Evolutionary conservation across 192 early-diverging fungal species (phyloP), one percentile per base, ranked within the genome.

Genomic region (Coemansia sp.): DNA sequence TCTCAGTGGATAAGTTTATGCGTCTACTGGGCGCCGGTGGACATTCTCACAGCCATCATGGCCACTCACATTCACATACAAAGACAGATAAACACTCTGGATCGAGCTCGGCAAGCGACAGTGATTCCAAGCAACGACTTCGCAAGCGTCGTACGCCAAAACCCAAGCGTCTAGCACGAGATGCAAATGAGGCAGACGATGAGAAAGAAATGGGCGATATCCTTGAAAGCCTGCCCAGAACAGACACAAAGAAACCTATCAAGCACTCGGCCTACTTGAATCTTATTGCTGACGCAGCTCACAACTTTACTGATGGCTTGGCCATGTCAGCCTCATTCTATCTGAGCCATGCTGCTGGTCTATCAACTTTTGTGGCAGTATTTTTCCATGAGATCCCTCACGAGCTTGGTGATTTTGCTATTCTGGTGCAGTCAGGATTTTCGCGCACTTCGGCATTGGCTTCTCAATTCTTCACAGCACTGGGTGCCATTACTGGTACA

Each of bases 311-410:
- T 5, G 92, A 94, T 59, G 92, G 92, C 4, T 74, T 94, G 34
- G 88, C 92, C 4, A 89, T 94, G 86, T 85, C 90, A 0, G 89
- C 90, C 1, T 92, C 92, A 22, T 93, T 94, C 67, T 90, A 90
- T 58, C 81, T 89, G 38, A 91, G 89, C 27, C 90, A 90, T 25
- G 86, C 88, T 3, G 85, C 90, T 24, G 92, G 92, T n/a, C 85
- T 91, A 6, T 91, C 91, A 3, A 94, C 92, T 7, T 87, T 89
- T 28, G 86, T 94, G 0, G 92, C 92, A 0, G 89, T 94, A 23
- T 91, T 92, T 31, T 91, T 94, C 82, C 92, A 94, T 67, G 92
- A 94, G 73, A 93, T 94, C 59, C 92, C 92, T 5, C 92, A 94
- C 62, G 89, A 93, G 79, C 87, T 94, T 4, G 91, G 91, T 49